Percentiles rank a stretch among this genome's conserved stretches.
Conservation (phyloP, 2,329 filamentous ascomycete species). For the Bipolaris oryzae region DNA sequence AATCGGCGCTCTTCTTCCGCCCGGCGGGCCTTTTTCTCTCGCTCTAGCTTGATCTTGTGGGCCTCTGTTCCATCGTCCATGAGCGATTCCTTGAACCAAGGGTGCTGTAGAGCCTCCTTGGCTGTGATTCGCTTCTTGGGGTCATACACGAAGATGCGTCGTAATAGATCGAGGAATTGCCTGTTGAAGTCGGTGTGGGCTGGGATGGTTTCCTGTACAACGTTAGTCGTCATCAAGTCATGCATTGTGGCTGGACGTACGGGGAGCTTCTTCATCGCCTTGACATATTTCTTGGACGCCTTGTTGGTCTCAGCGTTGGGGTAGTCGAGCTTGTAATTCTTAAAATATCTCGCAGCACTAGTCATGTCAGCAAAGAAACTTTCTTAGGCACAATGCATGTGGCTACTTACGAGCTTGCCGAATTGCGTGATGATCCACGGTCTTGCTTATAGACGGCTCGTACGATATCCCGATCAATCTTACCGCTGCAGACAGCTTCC, state of each 20-base stretch:
- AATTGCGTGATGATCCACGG: constrained; percentile 56
- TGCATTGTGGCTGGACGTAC: constrained; percentile 49
- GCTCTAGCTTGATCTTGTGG: constrained; percentile 60
- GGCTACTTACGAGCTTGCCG: constrained; percentile 60
- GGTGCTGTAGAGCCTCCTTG: constrained; percentile 68
- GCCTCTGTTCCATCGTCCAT: constrained; percentile 71
- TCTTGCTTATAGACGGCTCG: constrained; percentile 58
- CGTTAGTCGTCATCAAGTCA: constrained; percentile 16
- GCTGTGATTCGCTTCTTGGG: constrained; percentile 69
- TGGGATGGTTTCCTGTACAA: constrained; percentile 66
- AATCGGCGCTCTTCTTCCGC: constrained; percentile 42
- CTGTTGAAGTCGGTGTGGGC: constrained; percentile 65
- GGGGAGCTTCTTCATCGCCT: constrained; percentile 68
- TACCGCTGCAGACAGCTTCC: constrained; percentile 65
- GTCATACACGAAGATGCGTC: constrained; percentile 70
- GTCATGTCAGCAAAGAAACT: constrained; percentile 36
- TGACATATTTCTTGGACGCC: constrained; percentile 69
- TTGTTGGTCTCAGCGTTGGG: constrained; percentile 67
- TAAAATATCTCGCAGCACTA: constrained; percentile 58
- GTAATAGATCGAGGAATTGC: constrained; percentile 66
- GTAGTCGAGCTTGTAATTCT: constrained; percentile 64
- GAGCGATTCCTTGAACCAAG: constrained; percentile 69
- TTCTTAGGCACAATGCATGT: background rate
- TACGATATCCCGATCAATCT: constrained; percentile 62
- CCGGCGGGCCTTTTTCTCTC: constrained; percentile 45